Base-by-base conservation (phyloP, 2,329 filamentous ascomycete genomes). In the Aspergillus pseudoglaucus region DNA sequence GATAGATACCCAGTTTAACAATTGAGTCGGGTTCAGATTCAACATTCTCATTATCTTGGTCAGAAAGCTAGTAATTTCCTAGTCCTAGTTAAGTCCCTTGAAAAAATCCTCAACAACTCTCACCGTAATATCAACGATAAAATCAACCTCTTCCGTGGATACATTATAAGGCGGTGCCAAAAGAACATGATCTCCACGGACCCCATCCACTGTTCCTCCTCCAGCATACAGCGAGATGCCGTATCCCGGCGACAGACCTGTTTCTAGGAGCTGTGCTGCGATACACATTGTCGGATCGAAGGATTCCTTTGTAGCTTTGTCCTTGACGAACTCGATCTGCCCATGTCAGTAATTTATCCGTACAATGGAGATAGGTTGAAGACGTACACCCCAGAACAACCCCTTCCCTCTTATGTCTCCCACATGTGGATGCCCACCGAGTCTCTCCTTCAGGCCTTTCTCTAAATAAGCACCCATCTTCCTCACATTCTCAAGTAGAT, bases 81-180 rank as follows among this genome's bases (percentile, higher is more conserved):
- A 6, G 6, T 22, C 22, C 22, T 22, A 22, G 6, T 22, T 22
- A 5, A 22, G 4, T 22, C 22, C 4, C 22, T 33, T 27, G 52
- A 80, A 77, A 22, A 73, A 76, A 40, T 79, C 76, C 12, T 70
- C 61, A 18, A 87, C 65, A 15, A 85, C 74, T n/a, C 60, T 67
- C 3, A 63, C 65, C 2, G 81, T 69, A 0, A 68, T 72, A 15
- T 75, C 67, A 2, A 80, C 80, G 46, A 85, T 78, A 20, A 69
- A 59, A 12, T 79, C 72, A 45, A 87, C 69, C 17, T 85, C 80
- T 6, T 71, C 71, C 39, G 67, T 66, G 1, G 75, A 81, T 18
- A 84, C 73, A 40, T 79, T 88, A 65, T 82, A 88, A 1, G 86
- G 76, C 4, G 87, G 87, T 1, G 84, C 79, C 9, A 90, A 58